Conservation (phyloP, 2,329 filamentous ascomycete species). For the Apiospora hydei region DNA sequence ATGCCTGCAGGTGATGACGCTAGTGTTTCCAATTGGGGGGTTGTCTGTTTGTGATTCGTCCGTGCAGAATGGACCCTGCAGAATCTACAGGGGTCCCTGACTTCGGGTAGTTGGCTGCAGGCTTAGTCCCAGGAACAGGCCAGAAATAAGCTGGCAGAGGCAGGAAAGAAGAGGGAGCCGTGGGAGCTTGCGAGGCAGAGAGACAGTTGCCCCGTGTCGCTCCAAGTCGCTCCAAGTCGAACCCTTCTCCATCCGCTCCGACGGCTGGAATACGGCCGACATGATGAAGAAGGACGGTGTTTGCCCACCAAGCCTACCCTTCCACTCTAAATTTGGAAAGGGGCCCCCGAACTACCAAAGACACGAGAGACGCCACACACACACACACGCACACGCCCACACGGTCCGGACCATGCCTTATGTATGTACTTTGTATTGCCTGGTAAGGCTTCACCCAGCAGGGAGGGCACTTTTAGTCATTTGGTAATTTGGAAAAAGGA, state of each 20-base stretch:
- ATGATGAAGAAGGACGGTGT: background rate
- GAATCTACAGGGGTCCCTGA: background rate
- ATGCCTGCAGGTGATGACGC: slow-evolving; percentile 40
- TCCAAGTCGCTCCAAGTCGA: too few species aligned
- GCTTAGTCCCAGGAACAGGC: slow-evolving; percentile 5
- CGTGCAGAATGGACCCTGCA: slow-evolving; percentile 25
- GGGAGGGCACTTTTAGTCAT: background rate
- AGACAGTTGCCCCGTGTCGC: background rate
- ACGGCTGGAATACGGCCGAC: background rate
- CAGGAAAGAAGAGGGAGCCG: background rate
- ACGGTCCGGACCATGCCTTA: background rate
- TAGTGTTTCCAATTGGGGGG: slow-evolving; percentile 47
- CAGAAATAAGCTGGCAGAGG: background rate
- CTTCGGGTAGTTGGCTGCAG: background rate
- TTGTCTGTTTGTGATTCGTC: slow-evolving; percentile 39
- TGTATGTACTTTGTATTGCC: background rate
- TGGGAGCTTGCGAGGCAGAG: background rate
- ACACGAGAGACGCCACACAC: background rate
- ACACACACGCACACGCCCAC: too few species aligned
- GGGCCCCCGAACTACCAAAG: background rate
- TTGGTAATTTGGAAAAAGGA: background rate
- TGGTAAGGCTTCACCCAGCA: slow-evolving; percentile 1
- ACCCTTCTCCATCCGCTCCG: too few species aligned
- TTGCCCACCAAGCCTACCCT: background rate
- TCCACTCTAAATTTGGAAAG: slow-evolving; percentile 11